Evolutionary conservation across 495 filamentous ascomycete species (phyloP).

Genomic region (Neurospora sp.): DNA sequence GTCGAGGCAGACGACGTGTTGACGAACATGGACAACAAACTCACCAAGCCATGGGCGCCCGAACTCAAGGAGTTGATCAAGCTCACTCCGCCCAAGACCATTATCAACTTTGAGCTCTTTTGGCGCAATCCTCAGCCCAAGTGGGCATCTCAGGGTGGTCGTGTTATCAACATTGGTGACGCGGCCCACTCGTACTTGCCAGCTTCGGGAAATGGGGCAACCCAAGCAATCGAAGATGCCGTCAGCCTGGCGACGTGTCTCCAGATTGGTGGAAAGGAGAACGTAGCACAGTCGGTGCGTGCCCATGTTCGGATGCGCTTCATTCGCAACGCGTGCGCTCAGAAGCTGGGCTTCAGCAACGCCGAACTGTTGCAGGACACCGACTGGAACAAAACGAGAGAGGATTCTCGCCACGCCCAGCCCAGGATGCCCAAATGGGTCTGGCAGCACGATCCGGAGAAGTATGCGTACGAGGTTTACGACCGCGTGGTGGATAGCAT

Average conservation of each 20-base stretch:
- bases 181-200: slow-evolving; percentile 62
- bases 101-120: slow-evolving; percentile 62
- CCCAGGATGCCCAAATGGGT: slow-evolving; percentile 46
- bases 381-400: slow-evolving; percentile 42
- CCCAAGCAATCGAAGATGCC: slow-evolving; percentile 63
- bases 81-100: slow-evolving; percentile 42
- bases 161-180: slow-evolving; percentile 55
- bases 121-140: slow-evolving; percentile 54
- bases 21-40: slow-evolving; percentile 35
- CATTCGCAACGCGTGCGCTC: slow-evolving; percentile 45
- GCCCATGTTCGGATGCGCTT: slow-evolving; percentile 42
- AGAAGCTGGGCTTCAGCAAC: slow-evolving; percentile 47
- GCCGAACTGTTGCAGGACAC: slow-evolving; percentile 47
- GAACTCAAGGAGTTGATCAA: slow-evolving; percentile 46
- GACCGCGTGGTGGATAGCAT: slow-evolving; percentile 32
- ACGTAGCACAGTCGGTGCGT: slow-evolving; percentile 41
- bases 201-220: slow-evolving; percentile 55
- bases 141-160: slow-evolving; percentile 52
- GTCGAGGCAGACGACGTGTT: slow-evolving; percentile 45
- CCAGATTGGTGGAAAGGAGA: slow-evolving; percentile 49
- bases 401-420: slow-evolving; percentile 40
- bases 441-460: slow-evolving; percentile 46
- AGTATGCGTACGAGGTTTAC: slow-evolving; percentile 46
- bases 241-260: slow-evolving; percentile 53
- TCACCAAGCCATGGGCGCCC: slow-evolving; percentile 35